phyloP scores from a whole-genome alignment of 1,139 yeast species.

The Yamadazyma diddensiae region DNA sequence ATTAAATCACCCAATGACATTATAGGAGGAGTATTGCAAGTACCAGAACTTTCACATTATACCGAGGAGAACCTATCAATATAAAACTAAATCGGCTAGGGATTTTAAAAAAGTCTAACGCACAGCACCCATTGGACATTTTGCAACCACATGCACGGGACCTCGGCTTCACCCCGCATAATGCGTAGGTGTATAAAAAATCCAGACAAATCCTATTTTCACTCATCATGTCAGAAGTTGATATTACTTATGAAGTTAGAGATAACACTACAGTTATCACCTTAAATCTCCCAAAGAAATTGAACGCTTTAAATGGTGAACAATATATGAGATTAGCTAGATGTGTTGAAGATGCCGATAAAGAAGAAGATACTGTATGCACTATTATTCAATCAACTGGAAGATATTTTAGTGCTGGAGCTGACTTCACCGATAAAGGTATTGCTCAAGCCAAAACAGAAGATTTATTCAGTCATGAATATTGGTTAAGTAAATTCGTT shows the following conservation, averaged over 20 bases:
- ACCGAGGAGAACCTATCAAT: no score
- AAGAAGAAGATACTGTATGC: conserved; percentile 59
- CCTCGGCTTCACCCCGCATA: conserved; percentile 14
- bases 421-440: conserved; percentile 51
- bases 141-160: no score
- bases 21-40: no score
- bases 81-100: no score
- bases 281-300: conserved; percentile 56
- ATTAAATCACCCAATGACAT: no score
- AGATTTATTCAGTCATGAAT: conserved; percentile 42
- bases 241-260: conserved; percentile 50
- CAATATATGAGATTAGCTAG: conserved; percentile 67
- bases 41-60: no score
- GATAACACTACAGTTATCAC: conserved; percentile 64
- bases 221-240: conserved; percentile 16
- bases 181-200: no score
- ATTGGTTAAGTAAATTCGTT: conserved; percentile 59
- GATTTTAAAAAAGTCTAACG: no score
- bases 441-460: conserved; percentile 20
- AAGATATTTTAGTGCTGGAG: conserved; percentile 82
- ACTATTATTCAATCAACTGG: conserved; percentile 76
- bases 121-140: no score
- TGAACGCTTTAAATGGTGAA: conserved; percentile 66
- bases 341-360: conserved; percentile 60
- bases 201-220: neutral